Conservation (phyloP, 78 protist species). For the Polysphondylium violaceum region DNA sequence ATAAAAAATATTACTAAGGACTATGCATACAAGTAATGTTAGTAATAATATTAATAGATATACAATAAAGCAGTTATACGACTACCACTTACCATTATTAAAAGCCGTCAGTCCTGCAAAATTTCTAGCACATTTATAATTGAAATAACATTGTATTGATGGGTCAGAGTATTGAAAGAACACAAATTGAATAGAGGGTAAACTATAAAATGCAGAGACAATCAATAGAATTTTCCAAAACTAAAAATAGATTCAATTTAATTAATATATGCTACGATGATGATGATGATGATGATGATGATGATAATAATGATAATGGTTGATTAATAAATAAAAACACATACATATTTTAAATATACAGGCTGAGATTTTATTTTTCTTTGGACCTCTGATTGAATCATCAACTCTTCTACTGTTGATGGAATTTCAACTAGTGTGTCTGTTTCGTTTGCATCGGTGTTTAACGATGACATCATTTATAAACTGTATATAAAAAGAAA, state of each 20-base stretch:
- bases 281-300: too few species aligned
- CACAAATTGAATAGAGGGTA: constrained; percentile 84
- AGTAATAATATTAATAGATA: too few species aligned
- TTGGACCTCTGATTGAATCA: constrained; percentile 43
- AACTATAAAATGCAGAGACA: constrained; percentile 65
- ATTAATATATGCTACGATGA: neutral
- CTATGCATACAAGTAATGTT: neutral
- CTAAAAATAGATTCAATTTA: neutral
- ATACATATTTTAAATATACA: constrained; percentile 74
- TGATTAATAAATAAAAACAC: neutral
- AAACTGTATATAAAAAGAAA: too few species aligned
- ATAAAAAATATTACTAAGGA: constrained; percentile 70
- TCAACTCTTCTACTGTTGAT: constrained; percentile 30
- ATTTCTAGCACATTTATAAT: constrained; percentile 72
- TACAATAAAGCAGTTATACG: too few species aligned
- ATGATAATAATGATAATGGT: neutral
- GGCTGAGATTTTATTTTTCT: constrained; percentile 65
- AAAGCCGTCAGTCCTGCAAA: constrained; percentile 64
- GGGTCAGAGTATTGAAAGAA: constrained; percentile 67
- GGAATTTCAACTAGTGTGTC: too few species aligned
- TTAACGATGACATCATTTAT: too few species aligned
- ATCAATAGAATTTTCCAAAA: constrained; percentile 81
- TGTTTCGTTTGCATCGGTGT: too few species aligned
- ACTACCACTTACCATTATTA: constrained; percentile 45
- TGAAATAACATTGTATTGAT: constrained; percentile 58